Percentiles rank a stretch among this genome's conserved stretches.
phyloP scores from a whole-genome alignment of 208 protist species.

The Trypanosomatidae sp. region DNA sequence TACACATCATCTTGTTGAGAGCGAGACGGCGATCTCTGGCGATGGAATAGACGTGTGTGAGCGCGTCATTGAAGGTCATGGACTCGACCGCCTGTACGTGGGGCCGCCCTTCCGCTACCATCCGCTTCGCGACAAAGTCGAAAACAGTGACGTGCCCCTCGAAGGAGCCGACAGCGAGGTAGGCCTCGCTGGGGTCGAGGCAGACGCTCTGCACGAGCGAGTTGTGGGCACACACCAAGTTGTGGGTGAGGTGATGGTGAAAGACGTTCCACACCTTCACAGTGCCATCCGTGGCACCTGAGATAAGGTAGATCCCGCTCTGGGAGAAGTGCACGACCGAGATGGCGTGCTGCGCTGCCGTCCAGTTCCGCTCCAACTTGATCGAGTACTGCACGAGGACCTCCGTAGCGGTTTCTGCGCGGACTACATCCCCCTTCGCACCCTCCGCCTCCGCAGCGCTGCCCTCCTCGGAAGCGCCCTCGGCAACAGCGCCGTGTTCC shows the following conservation, averaged over 20 bases:
- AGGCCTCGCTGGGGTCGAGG: slow-evolving; percentile 59
- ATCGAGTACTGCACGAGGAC: slow-evolving; percentile 33
- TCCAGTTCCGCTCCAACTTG: slow-evolving; percentile 65
- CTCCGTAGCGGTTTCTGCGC: not conserved
- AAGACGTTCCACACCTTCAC: slow-evolving; percentile 90
- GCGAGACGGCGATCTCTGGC: slow-evolving; percentile 80
- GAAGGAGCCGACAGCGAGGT: slow-evolving; percentile 75
- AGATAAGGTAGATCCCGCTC: slow-evolving; percentile 67
- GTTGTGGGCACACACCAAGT: slow-evolving; percentile 57
- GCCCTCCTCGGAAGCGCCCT: not conserved
- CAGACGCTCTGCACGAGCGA: slow-evolving; percentile 63
- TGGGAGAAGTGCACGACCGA: slow-evolving; percentile 75
- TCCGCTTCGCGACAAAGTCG: slow-evolving; percentile 73
- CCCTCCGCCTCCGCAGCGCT: not conserved
- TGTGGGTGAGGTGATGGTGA: slow-evolving; percentile 91
- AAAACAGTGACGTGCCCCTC: slow-evolving; percentile 85
- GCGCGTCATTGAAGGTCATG: slow-evolving; percentile 47
- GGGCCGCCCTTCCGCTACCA: slow-evolving; percentile 46
- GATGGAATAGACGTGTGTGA: slow-evolving; percentile 61
- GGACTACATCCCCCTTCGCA: not conserved
- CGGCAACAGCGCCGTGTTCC: not conserved
- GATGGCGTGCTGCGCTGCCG: slow-evolving; percentile 87
- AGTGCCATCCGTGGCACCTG: slow-evolving; percentile 80
- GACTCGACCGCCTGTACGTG: slow-evolving; percentile 87
- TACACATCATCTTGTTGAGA: slow-evolving; percentile 27